These are phyloP conservation scores for Biscogniauxia marginata DNA, from an alignment of 2,329 filamentous ascomycete species.

Conservation along the genomic window DNA sequence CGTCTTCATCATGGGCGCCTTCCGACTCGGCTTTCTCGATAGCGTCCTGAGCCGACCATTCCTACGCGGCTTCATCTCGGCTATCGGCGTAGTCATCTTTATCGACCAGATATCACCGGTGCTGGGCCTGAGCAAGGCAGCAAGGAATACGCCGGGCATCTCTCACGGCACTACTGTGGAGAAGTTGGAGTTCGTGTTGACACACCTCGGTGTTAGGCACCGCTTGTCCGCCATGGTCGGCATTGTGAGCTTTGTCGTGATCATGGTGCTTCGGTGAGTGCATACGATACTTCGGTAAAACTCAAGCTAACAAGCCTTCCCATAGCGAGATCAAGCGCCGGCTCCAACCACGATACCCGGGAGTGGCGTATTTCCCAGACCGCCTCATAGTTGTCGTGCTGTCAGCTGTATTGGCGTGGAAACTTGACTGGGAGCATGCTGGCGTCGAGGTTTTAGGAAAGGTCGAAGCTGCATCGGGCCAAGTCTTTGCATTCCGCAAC, in stretches of 20 bases:
- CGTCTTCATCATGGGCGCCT: constrained; percentile 82
- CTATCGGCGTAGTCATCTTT: constrained; percentile 93
- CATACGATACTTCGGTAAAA: background rate
- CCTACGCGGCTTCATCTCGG: constrained; percentile 91
- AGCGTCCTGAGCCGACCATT: constrained; percentile 93
- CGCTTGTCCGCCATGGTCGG: constrained; percentile 74
- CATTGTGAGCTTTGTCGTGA: constrained; percentile 76
- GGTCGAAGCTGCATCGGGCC: constrained; percentile 71
- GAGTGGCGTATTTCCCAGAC: constrained; percentile 86
- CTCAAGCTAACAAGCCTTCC: constrained; percentile 7
- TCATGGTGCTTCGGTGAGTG: constrained; percentile 81
- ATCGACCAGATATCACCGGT: constrained; percentile 94
- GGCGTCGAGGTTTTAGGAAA: constrained; percentile 83
- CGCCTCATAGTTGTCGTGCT: constrained; percentile 86
- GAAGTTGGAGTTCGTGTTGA: constrained; percentile 77
- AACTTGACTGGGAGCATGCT: constrained; percentile 71
- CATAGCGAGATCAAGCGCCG: constrained; percentile 74
- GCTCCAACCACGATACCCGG: constrained; percentile 75
- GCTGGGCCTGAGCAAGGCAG: constrained; percentile 69
- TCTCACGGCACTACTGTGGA: constrained; percentile 83
- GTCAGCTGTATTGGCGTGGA: constrained; percentile 76
- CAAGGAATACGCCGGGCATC: constrained; percentile 60
- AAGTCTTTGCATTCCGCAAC: constrained; percentile 77
- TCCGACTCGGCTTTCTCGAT: constrained; percentile 86
- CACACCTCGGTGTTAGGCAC: constrained; percentile 66